These are phyloP conservation scores for Hura crepitans DNA, from an alignment of 441 rosid genomes.

Conservation along the genomic window DNA sequence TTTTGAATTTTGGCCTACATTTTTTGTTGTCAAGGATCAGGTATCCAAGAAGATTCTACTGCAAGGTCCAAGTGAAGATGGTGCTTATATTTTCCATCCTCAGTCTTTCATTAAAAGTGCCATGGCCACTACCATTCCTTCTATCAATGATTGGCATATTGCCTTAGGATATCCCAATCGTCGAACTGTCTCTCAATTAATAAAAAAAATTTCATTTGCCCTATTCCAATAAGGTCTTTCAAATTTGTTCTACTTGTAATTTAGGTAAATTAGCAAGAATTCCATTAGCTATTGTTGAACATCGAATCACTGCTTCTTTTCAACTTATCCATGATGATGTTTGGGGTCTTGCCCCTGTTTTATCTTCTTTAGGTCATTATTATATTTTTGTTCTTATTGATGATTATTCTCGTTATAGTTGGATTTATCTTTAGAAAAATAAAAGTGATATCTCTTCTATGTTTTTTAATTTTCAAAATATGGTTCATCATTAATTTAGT, in stretches of 20 bases:
- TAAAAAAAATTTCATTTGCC: background rate
- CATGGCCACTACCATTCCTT: too few species aligned
- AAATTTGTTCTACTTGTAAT: background rate
- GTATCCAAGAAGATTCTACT: background rate
- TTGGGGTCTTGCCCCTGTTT: background rate
- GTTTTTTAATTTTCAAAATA: background rate
- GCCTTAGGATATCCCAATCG: background rate
- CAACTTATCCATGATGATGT: background rate
- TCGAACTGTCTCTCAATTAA: background rate
- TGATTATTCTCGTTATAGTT: background rate
- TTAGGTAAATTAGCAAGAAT: background rate
- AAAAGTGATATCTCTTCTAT: background rate
- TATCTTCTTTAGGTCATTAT: background rate
- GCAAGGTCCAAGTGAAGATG: background rate
- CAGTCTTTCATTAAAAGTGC: too few species aligned
- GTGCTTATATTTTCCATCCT: too few species aligned
- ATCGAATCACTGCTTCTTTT: background rate
- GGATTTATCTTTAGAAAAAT: background rate
- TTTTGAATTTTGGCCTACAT: background rate
- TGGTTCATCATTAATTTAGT: too few species aligned
- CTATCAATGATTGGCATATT: background rate
- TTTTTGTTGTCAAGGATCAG: slow-evolving; percentile 3
- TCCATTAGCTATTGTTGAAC: background rate
- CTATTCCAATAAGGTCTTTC: rapidly evolving
- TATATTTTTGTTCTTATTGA: background rate